A percentile compares a stretch with the other conserved stretches of the same genome.
Conservation (phyloP, 2,329 filamentous ascomycete species). For the Stagonosporopsis rhizophila region DNA sequence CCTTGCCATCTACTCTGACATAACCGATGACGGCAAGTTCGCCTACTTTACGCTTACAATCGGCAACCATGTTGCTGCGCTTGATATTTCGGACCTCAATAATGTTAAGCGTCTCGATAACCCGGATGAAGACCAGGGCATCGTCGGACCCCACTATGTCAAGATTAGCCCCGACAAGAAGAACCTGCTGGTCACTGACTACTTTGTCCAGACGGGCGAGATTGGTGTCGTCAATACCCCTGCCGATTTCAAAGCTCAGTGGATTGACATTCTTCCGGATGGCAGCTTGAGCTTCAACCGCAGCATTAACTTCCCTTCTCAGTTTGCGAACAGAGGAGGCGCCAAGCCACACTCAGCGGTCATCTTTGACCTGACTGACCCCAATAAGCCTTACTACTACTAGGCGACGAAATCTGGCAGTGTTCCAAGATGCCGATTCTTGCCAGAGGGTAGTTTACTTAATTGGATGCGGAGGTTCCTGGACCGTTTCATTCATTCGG, state of each 20-base stretch:
- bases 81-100: conserved; percentile 67
- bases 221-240: conserved; percentile 68
- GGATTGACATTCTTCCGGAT: conserved; percentile 65
- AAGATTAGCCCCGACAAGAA: conserved; percentile 70
- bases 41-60: conserved; percentile 67
- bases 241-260: conserved; percentile 67
- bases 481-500: background rate
- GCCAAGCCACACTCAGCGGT: conserved; percentile 65
- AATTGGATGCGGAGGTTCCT: background rate
- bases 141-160: conserved; percentile 68
- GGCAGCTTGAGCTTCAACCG: conserved; percentile 67
- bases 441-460: background rate
- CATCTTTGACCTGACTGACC: conserved; percentile 65
- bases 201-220: conserved; percentile 69
- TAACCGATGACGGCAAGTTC: conserved; percentile 64
- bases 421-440: too few relatives aligned
- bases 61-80: conserved; percentile 67
- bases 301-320: conserved; percentile 62
- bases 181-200: conserved; percentile 69
- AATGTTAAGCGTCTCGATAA: conserved; percentile 68
- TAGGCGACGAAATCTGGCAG: background rate
- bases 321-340: conserved; percentile 63
- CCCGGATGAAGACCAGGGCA: conserved; percentile 64
- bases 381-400: conserved; percentile 21
- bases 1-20: conserved; percentile 67